Conservation (phyloP, 208 protist species). For the Strigomonas culicis region DNA sequence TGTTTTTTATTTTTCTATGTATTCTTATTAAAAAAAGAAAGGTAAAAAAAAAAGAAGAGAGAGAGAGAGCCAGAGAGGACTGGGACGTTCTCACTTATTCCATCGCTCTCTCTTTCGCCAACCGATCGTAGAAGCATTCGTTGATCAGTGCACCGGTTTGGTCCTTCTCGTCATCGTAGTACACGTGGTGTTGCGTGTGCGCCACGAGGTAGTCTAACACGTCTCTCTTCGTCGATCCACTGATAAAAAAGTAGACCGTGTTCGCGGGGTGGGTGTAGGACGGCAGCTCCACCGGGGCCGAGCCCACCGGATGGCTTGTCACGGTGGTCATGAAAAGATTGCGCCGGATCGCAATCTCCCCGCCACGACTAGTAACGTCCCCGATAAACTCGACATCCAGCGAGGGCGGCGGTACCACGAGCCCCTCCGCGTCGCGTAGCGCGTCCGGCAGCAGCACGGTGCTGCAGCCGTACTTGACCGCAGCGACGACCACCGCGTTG, state of each 20-base stretch:
- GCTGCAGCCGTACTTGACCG: constrained; percentile 53
- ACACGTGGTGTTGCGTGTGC: constrained; percentile 21
- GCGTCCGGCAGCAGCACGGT: constrained; percentile 47
- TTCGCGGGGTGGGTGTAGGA: constrained; percentile 48
- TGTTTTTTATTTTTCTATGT: not conserved
- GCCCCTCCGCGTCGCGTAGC: constrained; percentile 16
- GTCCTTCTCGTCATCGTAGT: constrained; percentile 10
- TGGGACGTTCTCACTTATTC: not conserved
- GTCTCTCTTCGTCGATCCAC: constrained; percentile 14
- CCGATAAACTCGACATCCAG: constrained; percentile 36
- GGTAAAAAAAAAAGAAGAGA: not conserved
- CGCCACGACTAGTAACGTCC: constrained; percentile 44
- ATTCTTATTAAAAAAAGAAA: constrained; percentile 1
- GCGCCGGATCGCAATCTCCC: constrained; percentile 30
- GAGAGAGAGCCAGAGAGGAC: not conserved
- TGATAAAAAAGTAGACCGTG: constrained; percentile 59
- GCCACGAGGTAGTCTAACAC: not conserved
- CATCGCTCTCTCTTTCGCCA: constrained; percentile 27
- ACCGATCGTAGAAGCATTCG: constrained; percentile 74
- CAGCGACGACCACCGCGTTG: constrained; percentile 56
- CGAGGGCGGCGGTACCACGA: constrained; percentile 38
- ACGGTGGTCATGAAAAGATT: constrained; percentile 49
- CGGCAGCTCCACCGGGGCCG: constrained; percentile 27
- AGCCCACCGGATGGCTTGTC: constrained; percentile 10
- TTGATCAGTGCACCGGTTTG: constrained; percentile 36